Evolutionary conservation across 352 stramenopile species (phyloP).

Genomic region (Blastocystis sp.): DNA sequence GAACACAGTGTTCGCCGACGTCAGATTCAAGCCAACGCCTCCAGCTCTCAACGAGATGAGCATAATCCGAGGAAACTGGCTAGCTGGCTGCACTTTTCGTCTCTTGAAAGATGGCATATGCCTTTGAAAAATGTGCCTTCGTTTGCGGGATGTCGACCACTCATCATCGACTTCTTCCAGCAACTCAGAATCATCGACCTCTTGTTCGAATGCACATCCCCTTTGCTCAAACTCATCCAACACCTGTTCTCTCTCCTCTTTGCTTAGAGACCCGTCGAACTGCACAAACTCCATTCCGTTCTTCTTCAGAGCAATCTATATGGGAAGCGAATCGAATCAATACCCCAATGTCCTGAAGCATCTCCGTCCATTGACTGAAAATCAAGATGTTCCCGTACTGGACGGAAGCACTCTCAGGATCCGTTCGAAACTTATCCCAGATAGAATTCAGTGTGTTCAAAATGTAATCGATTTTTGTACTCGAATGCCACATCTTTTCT

Average conservation of each 20-base stretch:
- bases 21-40: constrained; percentile 56
- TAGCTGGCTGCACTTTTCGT: neutral
- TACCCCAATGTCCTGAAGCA: constrained; percentile 28
- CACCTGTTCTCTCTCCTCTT: constrained; percentile 18
- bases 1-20: constrained; percentile 75
- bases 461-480: constrained; percentile 44
- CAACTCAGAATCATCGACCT: constrained; percentile 66
- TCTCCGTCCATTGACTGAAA: constrained; percentile 28
- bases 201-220: constrained; percentile 53
- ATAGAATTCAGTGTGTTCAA: neutral
- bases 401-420: neutral
- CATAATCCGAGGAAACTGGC: constrained; percentile 24
- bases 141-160: neutral
- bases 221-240: neutral
- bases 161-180: constrained; percentile 67
- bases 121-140: neutral
- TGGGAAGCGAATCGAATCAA: neutral
- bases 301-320: constrained; percentile 23
- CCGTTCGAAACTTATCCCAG: neutral
- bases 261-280: constrained; percentile 31
- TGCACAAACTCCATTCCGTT: neutral
- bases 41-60: constrained; percentile 36
- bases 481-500: constrained; percentile 41
- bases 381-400: constrained; percentile 53
- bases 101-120: neutral